Percentiles rank a stretch among this genome's conserved stretches.
phyloP scores from a whole-genome alignment of 2,329 filamentous ascomycete genomes.

The Xylaria sp. region DNA sequence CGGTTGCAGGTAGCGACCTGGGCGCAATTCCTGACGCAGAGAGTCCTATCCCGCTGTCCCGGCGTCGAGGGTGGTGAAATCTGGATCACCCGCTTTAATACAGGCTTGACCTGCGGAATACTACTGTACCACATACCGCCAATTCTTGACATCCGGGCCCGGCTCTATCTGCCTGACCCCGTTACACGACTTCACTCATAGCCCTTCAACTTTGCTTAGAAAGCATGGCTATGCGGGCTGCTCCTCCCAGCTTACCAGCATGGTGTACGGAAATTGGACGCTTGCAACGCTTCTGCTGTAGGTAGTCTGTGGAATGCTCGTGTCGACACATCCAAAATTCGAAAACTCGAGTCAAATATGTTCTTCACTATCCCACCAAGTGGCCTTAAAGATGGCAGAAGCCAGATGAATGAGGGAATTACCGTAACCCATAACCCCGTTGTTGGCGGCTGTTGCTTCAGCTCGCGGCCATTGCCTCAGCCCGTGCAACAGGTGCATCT shows the following conservation, averaged over 20 bases:
- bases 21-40: no score
- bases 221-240: slow-evolving; percentile 22
- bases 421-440: background rate
- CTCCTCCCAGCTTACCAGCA: slow-evolving; percentile 15
- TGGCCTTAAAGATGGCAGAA: background rate
- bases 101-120: background rate
- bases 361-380: slow-evolving; percentile 1
- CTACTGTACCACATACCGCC: no score
- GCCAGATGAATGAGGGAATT: slow-evolving; percentile 5
- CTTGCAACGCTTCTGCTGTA: slow-evolving; percentile 5
- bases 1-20: background rate
- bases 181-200: slow-evolving; percentile 10
- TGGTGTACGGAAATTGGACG: no score
- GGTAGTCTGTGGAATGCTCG: background rate
- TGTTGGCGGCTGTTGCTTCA: slow-evolving; percentile 10
- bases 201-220: slow-evolving; percentile 13
- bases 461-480: slow-evolving; percentile 16
- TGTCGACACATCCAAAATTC: slow-evolving; percentile 6
- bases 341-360: background rate
- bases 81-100: background rate
- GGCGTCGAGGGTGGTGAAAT: background rate
- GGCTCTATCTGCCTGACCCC: slow-evolving; percentile 16
- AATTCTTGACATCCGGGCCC: background rate
- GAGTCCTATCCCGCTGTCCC: background rate
- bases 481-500: slow-evolving; percentile 23